A percentile compares a stretch with the other conserved stretches of the same genome.
Evolutionary conservation across 306 rosid genomes (phyloP).

Genomic region (Begonia masoniana): DNA sequence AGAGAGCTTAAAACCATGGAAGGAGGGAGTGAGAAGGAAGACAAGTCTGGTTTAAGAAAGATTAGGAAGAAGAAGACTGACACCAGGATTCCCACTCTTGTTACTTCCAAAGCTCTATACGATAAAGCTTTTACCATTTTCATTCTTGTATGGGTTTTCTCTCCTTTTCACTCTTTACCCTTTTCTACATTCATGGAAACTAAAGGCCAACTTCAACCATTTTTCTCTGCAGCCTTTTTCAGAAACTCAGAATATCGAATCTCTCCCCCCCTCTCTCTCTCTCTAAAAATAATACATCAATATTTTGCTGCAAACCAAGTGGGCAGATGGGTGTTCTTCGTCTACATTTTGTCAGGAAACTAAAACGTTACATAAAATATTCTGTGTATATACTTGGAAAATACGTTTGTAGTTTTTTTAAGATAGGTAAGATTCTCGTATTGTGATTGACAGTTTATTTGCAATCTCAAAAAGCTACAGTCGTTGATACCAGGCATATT

Average conservation of each 20-base stretch:
- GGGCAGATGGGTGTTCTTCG: slow-evolving; percentile 5
- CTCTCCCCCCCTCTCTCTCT: slow-evolving; percentile 1
- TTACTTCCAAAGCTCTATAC: slow-evolving; percentile 9
- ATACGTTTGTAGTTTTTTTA: too few species aligned
- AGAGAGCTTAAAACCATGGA: too few species aligned
- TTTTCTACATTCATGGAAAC: slow-evolving; percentile 14
- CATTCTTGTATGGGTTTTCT: not conserved
- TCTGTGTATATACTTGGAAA: too few species aligned
- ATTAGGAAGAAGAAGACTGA: not conserved
- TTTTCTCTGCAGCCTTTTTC: slow-evolving; percentile 5
- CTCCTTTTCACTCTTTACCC: slow-evolving; percentile 3
- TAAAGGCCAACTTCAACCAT: not conserved
- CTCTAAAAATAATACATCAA: not conserved
- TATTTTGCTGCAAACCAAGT: slow-evolving; percentile 3
- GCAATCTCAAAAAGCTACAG: too few species aligned
- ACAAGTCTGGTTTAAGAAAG: too few species aligned
- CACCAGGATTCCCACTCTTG: slow-evolving; percentile 8
- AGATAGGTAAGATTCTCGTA: too few species aligned
- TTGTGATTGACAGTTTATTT: too few species aligned
- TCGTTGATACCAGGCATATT: too few species aligned
- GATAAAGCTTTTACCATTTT: not conserved
- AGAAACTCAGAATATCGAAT: not conserved
- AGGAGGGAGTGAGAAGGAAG: too few species aligned
- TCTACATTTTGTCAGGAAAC: not conserved
- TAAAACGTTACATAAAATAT: too few species aligned